phyloP scores from a whole-genome alignment of 2,329 filamentous ascomycete species.

The Rhynchosporium agropyri region DNA sequence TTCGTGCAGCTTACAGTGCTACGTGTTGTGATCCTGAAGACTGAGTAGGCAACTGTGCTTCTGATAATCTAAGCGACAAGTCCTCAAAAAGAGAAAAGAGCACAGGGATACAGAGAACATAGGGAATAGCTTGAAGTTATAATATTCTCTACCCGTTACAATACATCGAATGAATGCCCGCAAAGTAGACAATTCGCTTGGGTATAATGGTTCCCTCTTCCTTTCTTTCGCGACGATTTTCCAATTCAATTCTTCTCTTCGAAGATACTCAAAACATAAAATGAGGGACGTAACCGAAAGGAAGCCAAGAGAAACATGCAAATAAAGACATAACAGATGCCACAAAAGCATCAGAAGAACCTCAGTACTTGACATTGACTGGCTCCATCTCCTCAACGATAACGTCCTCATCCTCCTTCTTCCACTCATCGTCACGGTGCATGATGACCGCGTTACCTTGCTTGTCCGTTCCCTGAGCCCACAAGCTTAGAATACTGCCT shows the following conservation, averaged over 20 bases:
- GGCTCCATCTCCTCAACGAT: constrained; percentile 5
- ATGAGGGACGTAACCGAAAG: neutral
- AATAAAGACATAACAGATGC: neutral
- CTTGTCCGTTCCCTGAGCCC: constrained; percentile 27
- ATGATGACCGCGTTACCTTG: constrained; percentile 22
- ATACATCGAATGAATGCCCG: constrained; percentile 6
- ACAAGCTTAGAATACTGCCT: constrained; percentile 32
- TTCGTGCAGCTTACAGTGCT: no score
- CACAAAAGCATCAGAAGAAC: neutral
- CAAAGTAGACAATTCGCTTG: neutral
- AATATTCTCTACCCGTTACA: constrained; percentile 6
- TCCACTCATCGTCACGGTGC: constrained; percentile 33
- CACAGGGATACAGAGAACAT: no score
- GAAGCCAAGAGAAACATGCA: neutral
- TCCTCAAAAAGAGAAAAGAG: no score
- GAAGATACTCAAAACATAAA: neutral
- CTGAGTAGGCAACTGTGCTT: no score
- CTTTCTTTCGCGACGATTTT: neutral
- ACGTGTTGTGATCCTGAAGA: no score
- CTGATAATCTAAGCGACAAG: no score
- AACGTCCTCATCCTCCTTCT: constrained; percentile 9
- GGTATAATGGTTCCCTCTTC: neutral
- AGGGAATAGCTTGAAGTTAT: neutral
- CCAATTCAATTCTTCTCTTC: neutral
- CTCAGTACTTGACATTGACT: neutral